Base-by-base conservation (phyloP, 805 yeast species). In the Wickerhamiella siamensis region DNA sequence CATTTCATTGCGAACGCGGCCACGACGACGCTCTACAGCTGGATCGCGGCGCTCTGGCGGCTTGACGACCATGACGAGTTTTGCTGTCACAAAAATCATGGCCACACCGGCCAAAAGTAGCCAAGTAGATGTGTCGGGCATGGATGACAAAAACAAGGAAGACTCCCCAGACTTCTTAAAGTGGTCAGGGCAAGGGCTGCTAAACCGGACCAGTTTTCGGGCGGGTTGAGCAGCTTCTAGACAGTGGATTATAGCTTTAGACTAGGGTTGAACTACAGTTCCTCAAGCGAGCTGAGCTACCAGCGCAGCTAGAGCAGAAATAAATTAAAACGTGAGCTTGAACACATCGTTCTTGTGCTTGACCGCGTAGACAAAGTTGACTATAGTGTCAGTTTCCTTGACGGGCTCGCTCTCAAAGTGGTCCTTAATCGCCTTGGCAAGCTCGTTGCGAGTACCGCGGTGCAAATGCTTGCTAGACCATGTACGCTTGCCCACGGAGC, bases 341-440 rank as follows among this genome's bases (percentile, higher is more conserved):
- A 50, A 67, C 31, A 45, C 52, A 54, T 61, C 63, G 45, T 67
- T 69, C 52, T 82, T 83, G 54, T 83, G 79, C 54, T 75, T 76
- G 41, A 83, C 86, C 52, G 82, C 78, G 63, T 88, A 91, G 42
- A 91, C 67, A 57, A 88, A 91, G 53, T 82, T 86, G 31, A 95
- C 83, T 32, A 88, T 76, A 26, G 81, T 75, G 52, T 88, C 97
- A 44, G 79, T 75, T 55, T 88, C 98, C 51, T 82, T 76, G 3
- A 76, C 75, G 10, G 72, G 69, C 36, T 66, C 68, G 6, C 61
- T 51, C 48, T 69, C 52, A 51, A 87, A 83, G 59, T 88, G 96
- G 42, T 70, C 71, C 59, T 75, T 78, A 20, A 77, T 75, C 20
- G 69, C 69, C 2, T 58, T 59, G 0, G 83, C 79, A 26, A 79